Conservation (phyloP, 768 basidiomycete species). For the Lactarius quietus region DNA sequence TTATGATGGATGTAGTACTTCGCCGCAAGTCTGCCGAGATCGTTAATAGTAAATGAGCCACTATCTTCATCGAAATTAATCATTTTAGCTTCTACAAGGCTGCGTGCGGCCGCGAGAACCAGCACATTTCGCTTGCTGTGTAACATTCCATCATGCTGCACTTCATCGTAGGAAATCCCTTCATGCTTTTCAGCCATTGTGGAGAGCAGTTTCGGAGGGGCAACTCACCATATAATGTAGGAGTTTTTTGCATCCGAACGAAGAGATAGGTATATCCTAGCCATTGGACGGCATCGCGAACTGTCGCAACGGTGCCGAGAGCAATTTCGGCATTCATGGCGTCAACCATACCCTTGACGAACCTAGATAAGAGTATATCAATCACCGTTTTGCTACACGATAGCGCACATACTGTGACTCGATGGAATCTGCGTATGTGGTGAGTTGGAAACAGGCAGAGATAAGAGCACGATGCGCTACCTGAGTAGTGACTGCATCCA, state of each 20-base stretch:
- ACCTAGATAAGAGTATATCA: conserved; percentile 38
- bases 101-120: conserved; percentile 59
- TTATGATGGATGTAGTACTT: conserved; percentile 90
- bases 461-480: conserved; percentile 35
- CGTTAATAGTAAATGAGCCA: conserved; percentile 69
- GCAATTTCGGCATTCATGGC: conserved; percentile 94
- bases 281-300: conserved; percentile 88
- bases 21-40: conserved; percentile 92
- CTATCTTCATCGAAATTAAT: conserved; percentile 62
- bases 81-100: conserved; percentile 73
- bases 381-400: not conserved
- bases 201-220: not conserved
- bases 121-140: conserved; percentile 66
- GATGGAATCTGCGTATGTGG: conserved; percentile 62
- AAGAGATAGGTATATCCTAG: conserved; percentile 96
- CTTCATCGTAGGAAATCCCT: conserved; percentile 74
- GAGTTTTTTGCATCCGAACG: conserved; percentile 92
- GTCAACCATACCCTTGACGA: conserved; percentile 81
- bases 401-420: conserved; percentile 75
- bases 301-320: conserved; percentile 87
- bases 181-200: conserved; percentile 11
- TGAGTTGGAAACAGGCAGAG: conserved; percentile 13
- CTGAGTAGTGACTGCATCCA: conserved; percentile 84
- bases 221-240: conserved; percentile 69
- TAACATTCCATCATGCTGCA: conserved; percentile 68